Base-by-base conservation (phyloP, 176 grass and related monocot species). In the Tillandsia fasciculata region DNA sequence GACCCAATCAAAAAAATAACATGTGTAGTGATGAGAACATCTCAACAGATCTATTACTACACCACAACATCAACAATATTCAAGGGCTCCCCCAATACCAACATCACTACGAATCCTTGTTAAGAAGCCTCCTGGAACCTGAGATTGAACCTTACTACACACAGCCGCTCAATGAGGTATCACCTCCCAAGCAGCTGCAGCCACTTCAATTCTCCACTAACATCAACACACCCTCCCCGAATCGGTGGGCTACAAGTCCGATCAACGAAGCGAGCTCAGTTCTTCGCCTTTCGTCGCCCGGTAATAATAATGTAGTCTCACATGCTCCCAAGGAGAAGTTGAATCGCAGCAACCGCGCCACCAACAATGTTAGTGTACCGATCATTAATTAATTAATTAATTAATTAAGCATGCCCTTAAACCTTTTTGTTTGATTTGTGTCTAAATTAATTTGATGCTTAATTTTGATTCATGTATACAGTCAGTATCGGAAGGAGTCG, bases 171-270 rank as follows among this genome's bases (percentile, higher is more conserved):
- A 52, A 47, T 11, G 76, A 51, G 22, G 14, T 52, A 26, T 47
- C 15, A 61, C 57, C n/a, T 9, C 24, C 71, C 51, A 67, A 54
- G 53, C 53, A 56, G 49, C 20, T 20, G 20, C 72, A 80, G 63
- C 76, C 81, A 76, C 48, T 82, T 11, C 81, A 89, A 29, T 90
- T 82, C 72, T 67, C 56, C 9, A 91, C 77, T n/a, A 61, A 52
- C 33, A 91, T 77, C 20, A 68, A 52, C 33, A 76, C 87, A 1
- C 73, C 76, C 13, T 96, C 86, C 76, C 85, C 84, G 91, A 90
- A 7, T 42, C 33, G 33, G 33, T 5, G 5, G 33, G 33, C 33
- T 42, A 7, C 33, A 6, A 42, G 3, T 42, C 33, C 33, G 33
- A 42, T 42, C 33, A 7, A 7, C 33, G 7, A 42, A 6, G 24